These are phyloP conservation scores for Coniochaeta sp. DNA, from an alignment of 2,329 filamentous ascomycete species.

Conservation along the genomic window DNA sequence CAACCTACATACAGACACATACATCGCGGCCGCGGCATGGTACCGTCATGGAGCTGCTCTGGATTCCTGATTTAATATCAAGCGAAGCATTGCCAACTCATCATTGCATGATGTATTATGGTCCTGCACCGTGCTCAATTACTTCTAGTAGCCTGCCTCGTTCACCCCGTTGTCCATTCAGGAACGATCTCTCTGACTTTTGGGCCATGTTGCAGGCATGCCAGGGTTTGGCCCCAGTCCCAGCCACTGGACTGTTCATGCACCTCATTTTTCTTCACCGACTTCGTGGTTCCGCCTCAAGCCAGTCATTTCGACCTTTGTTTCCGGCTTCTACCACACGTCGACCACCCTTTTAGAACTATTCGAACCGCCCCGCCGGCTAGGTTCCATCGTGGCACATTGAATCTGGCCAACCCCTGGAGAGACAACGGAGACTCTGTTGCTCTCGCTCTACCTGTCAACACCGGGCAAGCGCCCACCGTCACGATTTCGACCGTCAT, in stretches of 20 bases:
- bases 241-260: slow-evolving; percentile 32
- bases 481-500: slow-evolving; percentile 12
- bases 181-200: slow-evolving; percentile 14
- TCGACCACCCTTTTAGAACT: slow-evolving; percentile 1
- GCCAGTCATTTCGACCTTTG: slow-evolving; percentile 18
- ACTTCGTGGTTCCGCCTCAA: slow-evolving; percentile 25
- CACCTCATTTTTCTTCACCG: slow-evolving; percentile 36
- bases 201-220: slow-evolving; percentile 21
- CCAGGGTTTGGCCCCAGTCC: slow-evolving; percentile 21
- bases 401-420: not conserved
- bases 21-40: slow-evolving; percentile 1
- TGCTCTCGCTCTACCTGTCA: not conserved
- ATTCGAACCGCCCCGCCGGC: not conserved
- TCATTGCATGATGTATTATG: slow-evolving; percentile 58
- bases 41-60: slow-evolving; percentile 25
- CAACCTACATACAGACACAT: slow-evolving; percentile 2
- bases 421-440: not conserved
- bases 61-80: slow-evolving; percentile 45
- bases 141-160: slow-evolving; percentile 20
- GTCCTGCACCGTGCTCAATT: slow-evolving; percentile 28
- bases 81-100: slow-evolving; percentile 65
- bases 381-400: not conserved
- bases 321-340: slow-evolving; percentile 1
- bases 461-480: slow-evolving; percentile 10
- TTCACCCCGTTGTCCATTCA: slow-evolving; percentile 21